Percentiles rank a stretch among this genome's conserved stretches.
Evolutionary conservation across 2,329 filamentous ascomycete species (phyloP).

Genomic region (Ascocoryne sarcoides): DNA sequence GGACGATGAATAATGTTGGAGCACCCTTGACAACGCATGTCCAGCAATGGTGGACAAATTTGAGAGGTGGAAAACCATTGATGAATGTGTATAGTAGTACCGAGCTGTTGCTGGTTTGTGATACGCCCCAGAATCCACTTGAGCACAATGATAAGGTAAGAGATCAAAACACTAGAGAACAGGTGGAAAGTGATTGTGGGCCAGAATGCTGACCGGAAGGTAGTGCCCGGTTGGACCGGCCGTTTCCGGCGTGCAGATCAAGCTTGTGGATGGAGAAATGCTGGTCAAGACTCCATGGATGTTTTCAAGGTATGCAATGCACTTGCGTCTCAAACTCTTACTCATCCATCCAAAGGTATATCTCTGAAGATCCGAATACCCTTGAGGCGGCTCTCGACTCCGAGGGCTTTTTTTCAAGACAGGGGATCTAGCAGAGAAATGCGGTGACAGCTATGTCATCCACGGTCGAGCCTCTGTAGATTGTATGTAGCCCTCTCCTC

Average conservation of each 20-base stretch:
- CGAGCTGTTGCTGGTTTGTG: conserved; percentile 15
- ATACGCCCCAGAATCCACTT: conserved; percentile 13
- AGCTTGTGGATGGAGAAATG: conserved; percentile 17
- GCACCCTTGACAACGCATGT: conserved; percentile 13
- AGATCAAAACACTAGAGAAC: too few relatives aligned
- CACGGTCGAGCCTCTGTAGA: conserved; percentile 16
- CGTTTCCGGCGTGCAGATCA: conserved; percentile 16
- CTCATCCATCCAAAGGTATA: conserved; percentile 8
- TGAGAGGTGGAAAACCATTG: conserved; percentile 16
- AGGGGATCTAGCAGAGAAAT: conserved; percentile 17
- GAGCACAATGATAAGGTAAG: conserved; percentile 14
- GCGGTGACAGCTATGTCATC: conserved; percentile 15
- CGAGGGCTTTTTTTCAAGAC: conserved; percentile 20
- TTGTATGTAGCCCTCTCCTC: conserved; percentile 8
- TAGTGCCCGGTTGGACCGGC: conserved; percentile 15
- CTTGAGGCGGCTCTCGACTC: conserved; percentile 16
- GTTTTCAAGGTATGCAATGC: conserved; percentile 14
- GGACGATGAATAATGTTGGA: conserved; percentile 12
- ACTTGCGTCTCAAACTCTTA: not conserved
- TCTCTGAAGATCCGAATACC: conserved; percentile 13
- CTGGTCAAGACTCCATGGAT: conserved; percentile 15
- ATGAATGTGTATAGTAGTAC: conserved; percentile 16
- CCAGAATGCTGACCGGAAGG: conserved; percentile 6
- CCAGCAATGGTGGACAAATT: conserved; percentile 15
- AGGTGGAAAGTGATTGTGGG: too few relatives aligned